Evolutionary conservation across 257 asterid genomes (phyloP).

Genomic region (Petrea volubilis): DNA sequence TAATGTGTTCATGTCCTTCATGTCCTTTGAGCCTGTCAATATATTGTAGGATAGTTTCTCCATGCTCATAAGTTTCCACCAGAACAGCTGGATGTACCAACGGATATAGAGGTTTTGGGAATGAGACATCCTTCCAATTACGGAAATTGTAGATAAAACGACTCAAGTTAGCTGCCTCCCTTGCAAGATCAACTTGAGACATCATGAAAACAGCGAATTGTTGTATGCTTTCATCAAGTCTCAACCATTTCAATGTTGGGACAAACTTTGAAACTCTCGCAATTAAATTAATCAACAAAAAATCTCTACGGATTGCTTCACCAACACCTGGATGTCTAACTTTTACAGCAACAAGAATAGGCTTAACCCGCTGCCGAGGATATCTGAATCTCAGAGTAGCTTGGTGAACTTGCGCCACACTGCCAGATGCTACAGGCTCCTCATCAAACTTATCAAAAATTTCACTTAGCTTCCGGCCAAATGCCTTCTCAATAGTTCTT

Average conservation of each 20-base stretch:
- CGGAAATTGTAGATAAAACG: conserved; percentile 85
- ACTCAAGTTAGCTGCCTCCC: conserved; percentile 92
- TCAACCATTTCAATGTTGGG: conserved; percentile 80
- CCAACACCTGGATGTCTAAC: conserved; percentile 93
- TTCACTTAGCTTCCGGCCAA: conserved; percentile 69
- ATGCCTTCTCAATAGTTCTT: conserved; percentile 69
- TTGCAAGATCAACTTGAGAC: conserved; percentile 93
- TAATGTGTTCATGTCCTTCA: conserved; percentile 53
- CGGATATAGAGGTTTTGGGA: conserved; percentile 88
- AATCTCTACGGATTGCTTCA: conserved; percentile 83
- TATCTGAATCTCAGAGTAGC: conserved; percentile 68
- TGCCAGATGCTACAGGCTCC: conserved; percentile 87
- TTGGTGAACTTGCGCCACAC: conserved; percentile 87
- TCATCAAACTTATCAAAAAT: conserved; percentile 78
- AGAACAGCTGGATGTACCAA: conserved; percentile 93
- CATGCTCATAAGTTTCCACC: conserved; percentile 88
- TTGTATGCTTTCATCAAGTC: conserved; percentile 85
- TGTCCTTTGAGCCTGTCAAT: conserved; percentile 67
- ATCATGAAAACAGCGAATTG: conserved; percentile 88
- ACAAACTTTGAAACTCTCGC: conserved; percentile 59
- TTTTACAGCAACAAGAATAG: conserved; percentile 84
- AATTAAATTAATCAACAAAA: conserved; percentile 60
- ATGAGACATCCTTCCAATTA: conserved; percentile 78
- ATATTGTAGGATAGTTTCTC: conserved; percentile 68
- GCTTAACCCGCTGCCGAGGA: conserved; percentile 59